These are phyloP conservation scores for Phoenix dactylifera DNA, from an alignment of 176 grass and related monocot genomes.

Conservation along the genomic window DNA sequence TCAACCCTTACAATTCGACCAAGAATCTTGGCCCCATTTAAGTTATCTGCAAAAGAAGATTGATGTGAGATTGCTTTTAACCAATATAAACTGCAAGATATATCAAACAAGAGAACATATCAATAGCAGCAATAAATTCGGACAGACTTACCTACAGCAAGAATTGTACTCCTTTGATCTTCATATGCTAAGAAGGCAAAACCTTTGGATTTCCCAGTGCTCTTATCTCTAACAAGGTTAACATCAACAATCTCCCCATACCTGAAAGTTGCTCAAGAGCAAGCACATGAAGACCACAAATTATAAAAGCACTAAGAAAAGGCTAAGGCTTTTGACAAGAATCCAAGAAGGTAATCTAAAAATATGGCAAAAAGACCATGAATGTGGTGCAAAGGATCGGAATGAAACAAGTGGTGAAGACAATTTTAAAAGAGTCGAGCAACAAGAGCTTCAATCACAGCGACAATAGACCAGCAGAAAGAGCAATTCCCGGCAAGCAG, in stretches of 20 bases:
- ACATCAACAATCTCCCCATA: conserved; percentile 89
- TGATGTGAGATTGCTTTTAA: too few species aligned
- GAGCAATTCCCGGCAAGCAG: too few species aligned
- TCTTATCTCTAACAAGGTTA: conserved; percentile 89
- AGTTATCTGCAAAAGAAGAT: conserved; percentile 44
- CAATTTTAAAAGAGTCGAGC: too few species aligned
- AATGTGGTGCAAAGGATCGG: too few species aligned
- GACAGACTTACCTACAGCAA: conserved; percentile 58
- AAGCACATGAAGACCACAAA: background rate
- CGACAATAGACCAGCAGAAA: too few species aligned
- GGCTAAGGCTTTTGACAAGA: too few species aligned
- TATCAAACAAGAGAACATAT: too few species aligned
- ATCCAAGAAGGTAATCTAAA: too few species aligned
- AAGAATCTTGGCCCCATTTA: conserved; percentile 88
- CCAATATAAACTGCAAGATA: too few species aligned
- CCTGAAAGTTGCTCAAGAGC: conserved; percentile 24
- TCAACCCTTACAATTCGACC: conserved; percentile 78
- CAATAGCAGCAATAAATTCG: background rate
- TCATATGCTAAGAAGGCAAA: conserved; percentile 86
- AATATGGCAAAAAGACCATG: too few species aligned
- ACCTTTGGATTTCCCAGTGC: conserved; percentile 77
- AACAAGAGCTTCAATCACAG: too few species aligned
- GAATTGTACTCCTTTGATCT: conserved; percentile 87
- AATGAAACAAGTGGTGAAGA: too few species aligned
- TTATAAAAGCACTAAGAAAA: background rate